Conservation (phyloP, 257 asterid genomes). For the Henckelia pumila region DNA sequence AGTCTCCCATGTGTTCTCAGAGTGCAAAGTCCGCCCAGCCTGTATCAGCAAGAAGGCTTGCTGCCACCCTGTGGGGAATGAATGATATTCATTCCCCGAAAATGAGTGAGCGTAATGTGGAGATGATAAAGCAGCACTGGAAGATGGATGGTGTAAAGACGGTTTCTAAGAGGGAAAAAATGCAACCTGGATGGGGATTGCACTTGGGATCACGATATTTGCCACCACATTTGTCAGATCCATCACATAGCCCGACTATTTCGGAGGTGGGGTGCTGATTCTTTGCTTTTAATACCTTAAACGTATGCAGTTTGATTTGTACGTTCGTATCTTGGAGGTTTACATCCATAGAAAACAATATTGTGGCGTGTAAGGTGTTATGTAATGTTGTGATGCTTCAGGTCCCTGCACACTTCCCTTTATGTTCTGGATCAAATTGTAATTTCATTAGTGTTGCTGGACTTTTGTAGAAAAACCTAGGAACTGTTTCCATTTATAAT, state of each 20-base stretch:
- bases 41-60: slow-evolving; percentile 81
- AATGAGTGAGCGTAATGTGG: slow-evolving; percentile 41
- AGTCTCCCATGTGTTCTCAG: slow-evolving; percentile 61
- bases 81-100: slow-evolving; percentile 73
- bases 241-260: slow-evolving; percentile 69
- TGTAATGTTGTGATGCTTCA: not conserved
- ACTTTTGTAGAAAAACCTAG: too few relatives aligned
- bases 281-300: not conserved
- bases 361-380: not conserved
- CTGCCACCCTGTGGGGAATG: slow-evolving; percentile 94
- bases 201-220: slow-evolving; percentile 44
- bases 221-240: slow-evolving; percentile 80
- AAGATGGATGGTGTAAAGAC: slow-evolving; percentile 33
- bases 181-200: slow-evolving; percentile 36
- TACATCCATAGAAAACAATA: not conserved
- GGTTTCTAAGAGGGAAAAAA: slow-evolving; percentile 42
- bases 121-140: slow-evolving; percentile 33
- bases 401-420: not conserved
- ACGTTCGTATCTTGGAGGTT: slow-evolving; percentile 4
- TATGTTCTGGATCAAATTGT: not conserved
- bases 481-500: not conserved
- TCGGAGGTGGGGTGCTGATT: slow-evolving; percentile 49
- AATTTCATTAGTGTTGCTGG: not conserved
- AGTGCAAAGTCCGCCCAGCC: slow-evolving; percentile 65
- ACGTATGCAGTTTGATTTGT: slow-evolving; percentile 8